Base-by-base conservation (phyloP, 805 yeast species). In the Monosporozyma yasuniensis region DNA sequence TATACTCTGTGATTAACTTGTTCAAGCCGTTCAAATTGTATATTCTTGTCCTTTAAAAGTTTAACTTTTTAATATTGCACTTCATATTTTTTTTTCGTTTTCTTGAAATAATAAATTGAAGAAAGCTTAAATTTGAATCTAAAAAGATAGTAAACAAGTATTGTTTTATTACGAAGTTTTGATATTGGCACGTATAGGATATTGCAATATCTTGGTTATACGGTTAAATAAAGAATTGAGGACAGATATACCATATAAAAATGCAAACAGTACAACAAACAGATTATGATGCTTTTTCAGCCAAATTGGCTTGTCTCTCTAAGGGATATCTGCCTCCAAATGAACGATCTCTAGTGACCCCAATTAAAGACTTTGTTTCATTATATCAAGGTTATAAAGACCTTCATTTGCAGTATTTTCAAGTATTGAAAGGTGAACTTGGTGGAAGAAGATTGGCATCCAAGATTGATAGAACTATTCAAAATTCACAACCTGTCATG, bases 271-370 rank as follows among this genome's bases (percentile, higher is more conserved):
- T 39, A 7, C 67, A 62, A 42, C 59, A 61, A 25, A 84, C 91
- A 0, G 91, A 84, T 55, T 70, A 74, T 51, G 89, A 83, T 63
- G 90, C 90, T 0, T 61, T 84, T n/a, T 74, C 85, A 12, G 80
- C 87, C 55, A 73, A 87, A 22, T 55, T 69, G 44, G 77, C 80
- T 32, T 79, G 83, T n/a, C 70, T 74, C 32, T 43, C 66, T 5
- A 73, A 71, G 49, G 67, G 72, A 0, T 83, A 84, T 56, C 60
- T 80, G 32, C 62, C 66, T 0, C 32, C 83, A 72, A 30, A 42
- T 6, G 41, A 30, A 34, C 25, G 39, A 7, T 42, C 34, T 19
- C 16, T 32, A 6, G n/a, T 10, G 4, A 37, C 28, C 3, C 41
- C 49, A 1, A 39, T 39, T 14, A 27, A 27, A 19, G 28, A 19